Percentiles rank a stretch among this genome's conserved stretches.
These are phyloP conservation scores for Gastrolobium villosum DNA, from an alignment of 306 rosid genomes.

Conservation along the genomic window DNA sequence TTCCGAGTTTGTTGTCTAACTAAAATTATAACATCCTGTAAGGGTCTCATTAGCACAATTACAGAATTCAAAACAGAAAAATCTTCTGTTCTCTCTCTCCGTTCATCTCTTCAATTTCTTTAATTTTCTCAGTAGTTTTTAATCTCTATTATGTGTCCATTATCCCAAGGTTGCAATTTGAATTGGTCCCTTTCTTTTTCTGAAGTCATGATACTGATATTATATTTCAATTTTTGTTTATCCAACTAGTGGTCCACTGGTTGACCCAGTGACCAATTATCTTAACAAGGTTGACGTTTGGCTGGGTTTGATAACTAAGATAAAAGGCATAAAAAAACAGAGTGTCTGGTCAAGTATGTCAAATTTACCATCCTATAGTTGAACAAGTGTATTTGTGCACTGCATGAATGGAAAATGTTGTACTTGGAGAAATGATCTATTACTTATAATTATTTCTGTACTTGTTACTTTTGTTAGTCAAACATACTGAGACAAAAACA, in stretches of 20 bases:
- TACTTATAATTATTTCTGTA: background rate
- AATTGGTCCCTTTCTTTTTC: slow-evolving; percentile 31
- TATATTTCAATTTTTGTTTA: slow-evolving; percentile 34
- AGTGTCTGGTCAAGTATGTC: slow-evolving; percentile 7
- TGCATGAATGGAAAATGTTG: background rate
- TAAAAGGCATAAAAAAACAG: slow-evolving; percentile 29
- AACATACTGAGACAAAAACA: slow-evolving; percentile 1
- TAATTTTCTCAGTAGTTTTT: too few species aligned
- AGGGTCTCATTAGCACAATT: too few species aligned
- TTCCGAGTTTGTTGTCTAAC: too few species aligned
- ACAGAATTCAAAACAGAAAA: too few species aligned
- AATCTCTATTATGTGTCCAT: too few species aligned
- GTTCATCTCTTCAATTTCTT: too few species aligned
- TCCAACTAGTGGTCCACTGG: slow-evolving; percentile 10
- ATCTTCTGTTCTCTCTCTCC: too few species aligned
- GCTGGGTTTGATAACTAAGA: slow-evolving; percentile 20
- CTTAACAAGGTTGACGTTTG: background rate
- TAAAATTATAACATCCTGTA: too few species aligned
- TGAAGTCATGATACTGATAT: slow-evolving; percentile 34
- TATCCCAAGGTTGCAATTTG: slow-evolving; percentile 24
- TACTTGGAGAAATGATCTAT: slow-evolving; percentile 8
- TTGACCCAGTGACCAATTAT: slow-evolving; percentile 8
- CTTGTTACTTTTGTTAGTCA: background rate
- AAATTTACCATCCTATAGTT: slow-evolving; percentile 3
- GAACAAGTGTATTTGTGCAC: background rate